Evolutionary conservation across 495 filamentous ascomycete species (phyloP), one percentile per base, ranked within the genome.

Genomic region (Arthonia radiata): DNA sequence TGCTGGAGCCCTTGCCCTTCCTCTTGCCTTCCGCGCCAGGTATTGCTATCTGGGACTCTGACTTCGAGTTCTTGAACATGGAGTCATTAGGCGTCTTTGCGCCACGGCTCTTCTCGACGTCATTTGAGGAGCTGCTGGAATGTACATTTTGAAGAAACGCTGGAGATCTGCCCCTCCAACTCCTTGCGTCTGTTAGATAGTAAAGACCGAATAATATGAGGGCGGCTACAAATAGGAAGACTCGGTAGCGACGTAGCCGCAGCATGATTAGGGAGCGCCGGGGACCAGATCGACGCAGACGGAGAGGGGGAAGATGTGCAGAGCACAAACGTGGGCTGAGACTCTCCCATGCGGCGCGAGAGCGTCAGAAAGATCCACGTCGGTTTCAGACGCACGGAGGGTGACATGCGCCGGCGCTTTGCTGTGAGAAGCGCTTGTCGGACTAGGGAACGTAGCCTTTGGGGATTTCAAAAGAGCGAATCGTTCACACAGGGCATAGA

Each of bases 231-330:
- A 75, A 48, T 25, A 81, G 41, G 33, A 77, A 71, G 25, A 71
- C 54, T 29, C 79, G 68, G 39, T 79, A 83, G 48, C 77, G 60
- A 27, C 79, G 69, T 35, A 74, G 46, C 21, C 76, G 71, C 31
- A 76, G 51, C 79, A 86, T 82, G 26, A 37, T 50, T n/a, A n/a
- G n/a, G n/a, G n/a, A n/a, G n/a, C n/a, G n/a, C n/a, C n/a, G n/a
- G n/a, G n/a, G n/a, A n/a, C n/a, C n/a, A n/a, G n/a, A n/a, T n/a
- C n/a, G n/a, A n/a, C n/a, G n/a, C n/a, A n/a, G n/a, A n/a, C n/a
- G n/a, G n/a, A n/a, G n/a, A n/a, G n/a, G n/a, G n/a, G n/a, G n/a
- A n/a, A n/a, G n/a, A n/a, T n/a, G n/a, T n/a, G n/a, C n/a, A n/a
- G n/a, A n/a, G n/a, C n/a, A n/a, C n/a, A n/a, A n/a, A n/a, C n/a